Base-by-base conservation (phyloP, 2,329 filamentous ascomycete genomes). In the Aurifilum marmelostoma region DNA sequence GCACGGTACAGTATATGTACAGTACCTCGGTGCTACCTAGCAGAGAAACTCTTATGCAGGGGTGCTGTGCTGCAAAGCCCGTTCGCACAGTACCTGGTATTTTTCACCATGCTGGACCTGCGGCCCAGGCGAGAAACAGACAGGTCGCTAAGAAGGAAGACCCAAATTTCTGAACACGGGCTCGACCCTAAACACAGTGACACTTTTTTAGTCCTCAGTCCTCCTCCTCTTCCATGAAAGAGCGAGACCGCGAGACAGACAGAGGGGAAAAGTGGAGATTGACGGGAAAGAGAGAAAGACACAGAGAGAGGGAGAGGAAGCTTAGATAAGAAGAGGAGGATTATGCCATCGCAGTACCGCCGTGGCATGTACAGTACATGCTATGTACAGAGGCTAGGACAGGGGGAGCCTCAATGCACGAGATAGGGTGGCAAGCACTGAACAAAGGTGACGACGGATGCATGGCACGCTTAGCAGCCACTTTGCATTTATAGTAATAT, bases 381-480 rank as follows among this genome's bases (percentile, higher is more conserved):
- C n/a, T n/a, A n/a, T 16, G 24, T 27, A 27, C 14, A 18, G 27
- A 29, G 52, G 32, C 52, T 27, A 18, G 52, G 52, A 29, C 24
- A 29, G 24, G 52, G n/a, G 52, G 27, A 18, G 24, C 27, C 24
- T 29, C 24, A 27, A 29, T 29, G 52, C 52, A 32, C 7, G 27
- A 39, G 47, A 21, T 54, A 47, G 54, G 54, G 27, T 41, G 43
- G 50, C 34, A 29, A 54, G 64, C 67, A 69, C 66, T 29, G 67
- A 59, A 69, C 67, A 66, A 67, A 61, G 67, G 67, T 47, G 60
- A 59, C 61, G 60, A 59, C 61, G 56, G 63, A 18, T 50, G 32
- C 34, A 54, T 65, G 32, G 43, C 39, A 37, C 9, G 34, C 43
- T 24, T 34, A 47, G 43, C 16, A 21, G 50, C 47, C 27, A 32